phyloP scores from a whole-genome alignment of 169 alveolate species.

The Plasmodium vinckei region DNA sequence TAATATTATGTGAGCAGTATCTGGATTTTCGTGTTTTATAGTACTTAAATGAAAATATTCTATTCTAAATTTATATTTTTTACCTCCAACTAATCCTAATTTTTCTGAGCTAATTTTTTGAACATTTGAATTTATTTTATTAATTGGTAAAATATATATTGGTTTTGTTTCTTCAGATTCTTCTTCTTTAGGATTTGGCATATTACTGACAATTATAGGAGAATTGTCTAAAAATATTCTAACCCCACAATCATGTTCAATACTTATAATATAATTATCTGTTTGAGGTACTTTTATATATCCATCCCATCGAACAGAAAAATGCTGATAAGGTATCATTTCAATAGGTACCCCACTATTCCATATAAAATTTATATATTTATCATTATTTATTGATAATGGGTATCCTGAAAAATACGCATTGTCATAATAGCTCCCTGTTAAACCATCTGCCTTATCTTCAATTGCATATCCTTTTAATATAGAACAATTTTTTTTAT shows the following conservation, averaged over 20 bases:
- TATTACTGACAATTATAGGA: constrained; percentile 88
- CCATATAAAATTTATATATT: constrained; percentile 80
- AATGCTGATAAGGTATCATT: constrained; percentile 89
- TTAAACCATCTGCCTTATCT: constrained; percentile 85
- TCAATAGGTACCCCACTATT: constrained; percentile 84
- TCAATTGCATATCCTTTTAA: constrained; percentile 75
- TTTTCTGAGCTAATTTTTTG: constrained; percentile 81
- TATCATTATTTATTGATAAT: constrained; percentile 81
- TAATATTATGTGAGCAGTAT: constrained; percentile 74
- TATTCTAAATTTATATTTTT: constrained; percentile 85
- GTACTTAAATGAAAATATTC: constrained; percentile 88
- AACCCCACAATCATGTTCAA: constrained; percentile 91
- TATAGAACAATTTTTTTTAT: constrained; percentile 54
- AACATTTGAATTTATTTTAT: constrained; percentile 82
- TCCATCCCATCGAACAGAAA: constrained; percentile 92
- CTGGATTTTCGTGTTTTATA: constrained; percentile 84
- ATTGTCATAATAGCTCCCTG: constrained; percentile 86
- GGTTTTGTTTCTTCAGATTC: constrained; percentile 81
- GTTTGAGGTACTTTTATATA: constrained; percentile 88
- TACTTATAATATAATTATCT: constrained; percentile 84
- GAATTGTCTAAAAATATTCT: constrained; percentile 89
- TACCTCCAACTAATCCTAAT: constrained; percentile 85
- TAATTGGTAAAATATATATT: constrained; percentile 81
- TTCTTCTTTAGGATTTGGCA: constrained; percentile 86
- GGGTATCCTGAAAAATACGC: constrained; percentile 87